A percentile compares a stretch with the other conserved stretches of the same genome.
These are phyloP conservation scores for Biancaea sappan DNA, from an alignment of 306 rosid genomes.

Conservation along the genomic window DNA sequence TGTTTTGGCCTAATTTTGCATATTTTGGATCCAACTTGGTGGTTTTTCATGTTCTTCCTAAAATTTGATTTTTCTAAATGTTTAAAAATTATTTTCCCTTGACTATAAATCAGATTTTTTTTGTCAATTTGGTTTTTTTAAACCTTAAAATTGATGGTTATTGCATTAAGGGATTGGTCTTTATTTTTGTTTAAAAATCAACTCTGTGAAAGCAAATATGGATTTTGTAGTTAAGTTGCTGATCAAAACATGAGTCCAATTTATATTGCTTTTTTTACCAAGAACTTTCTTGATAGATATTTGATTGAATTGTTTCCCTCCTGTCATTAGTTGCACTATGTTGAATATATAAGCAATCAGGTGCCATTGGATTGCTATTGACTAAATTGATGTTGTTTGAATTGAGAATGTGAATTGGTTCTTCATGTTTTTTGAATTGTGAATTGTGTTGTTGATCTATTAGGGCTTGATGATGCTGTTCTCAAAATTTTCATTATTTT, in stretches of 20 bases:
- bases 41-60: neutral
- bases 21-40: neutral
- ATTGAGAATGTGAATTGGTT: too few species aligned
- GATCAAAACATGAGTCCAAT: neutral
- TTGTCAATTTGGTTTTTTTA: neutral
- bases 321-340: neutral
- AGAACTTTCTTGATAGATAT: neutral
- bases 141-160: neutral
- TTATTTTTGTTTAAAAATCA: neutral
- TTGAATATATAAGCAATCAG: neutral
- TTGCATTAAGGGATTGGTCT: constrained; percentile 6
- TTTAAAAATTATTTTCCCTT: neutral
- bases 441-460: too few species aligned
- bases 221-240: constrained; percentile 9
- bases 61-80: too few species aligned
- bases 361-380: neutral
- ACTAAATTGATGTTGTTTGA: neutral
- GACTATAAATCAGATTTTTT: neutral
- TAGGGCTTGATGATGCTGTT: too few species aligned
- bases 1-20: neutral
- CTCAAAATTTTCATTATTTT: too few species aligned
- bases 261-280: constrained; percentile 2
- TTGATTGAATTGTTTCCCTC: neutral
- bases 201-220: neutral
- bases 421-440: too few species aligned